These are phyloP conservation scores for Dryas alaskensis DNA, from an alignment of 306 rosid genomes.

Conservation along the genomic window DNA sequence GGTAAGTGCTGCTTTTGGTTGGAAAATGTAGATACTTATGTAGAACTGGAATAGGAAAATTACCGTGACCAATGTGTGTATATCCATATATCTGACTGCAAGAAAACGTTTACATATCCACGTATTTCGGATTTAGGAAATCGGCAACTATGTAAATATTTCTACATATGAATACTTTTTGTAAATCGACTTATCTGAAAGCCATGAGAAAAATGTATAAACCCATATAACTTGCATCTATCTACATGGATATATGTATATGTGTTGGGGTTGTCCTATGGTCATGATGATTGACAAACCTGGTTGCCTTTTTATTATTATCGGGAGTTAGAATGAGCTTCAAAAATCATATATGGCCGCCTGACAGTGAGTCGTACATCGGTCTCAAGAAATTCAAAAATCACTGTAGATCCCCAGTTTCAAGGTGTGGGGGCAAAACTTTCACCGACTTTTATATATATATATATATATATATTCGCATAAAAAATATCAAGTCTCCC, in stretches of 20 bases:
- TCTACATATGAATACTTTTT: background rate
- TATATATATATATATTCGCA: no score
- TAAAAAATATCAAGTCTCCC: no score
- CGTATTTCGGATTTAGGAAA: slow-evolving; percentile 8
- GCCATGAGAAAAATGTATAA: background rate
- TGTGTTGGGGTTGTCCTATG: background rate
- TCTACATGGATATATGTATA: background rate
- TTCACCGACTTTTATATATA: no score
- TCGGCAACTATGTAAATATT: background rate
- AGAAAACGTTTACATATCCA: background rate
- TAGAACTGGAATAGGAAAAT: background rate
- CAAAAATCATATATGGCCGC: background rate
- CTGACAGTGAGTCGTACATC: no score
- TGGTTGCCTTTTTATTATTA: no score
- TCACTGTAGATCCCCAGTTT: no score
- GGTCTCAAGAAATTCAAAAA: no score
- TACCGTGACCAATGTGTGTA: background rate
- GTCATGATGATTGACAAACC: background rate
- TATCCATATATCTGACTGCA: background rate
- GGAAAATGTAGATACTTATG: background rate
- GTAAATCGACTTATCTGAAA: background rate
- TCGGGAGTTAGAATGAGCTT: no score
- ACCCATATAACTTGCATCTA: background rate
- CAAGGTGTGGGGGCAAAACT: no score
- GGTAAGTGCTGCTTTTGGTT: background rate